Conservation (phyloP, 768 basidiomycete species). For the Pleurotus pulmonarius region DNA sequence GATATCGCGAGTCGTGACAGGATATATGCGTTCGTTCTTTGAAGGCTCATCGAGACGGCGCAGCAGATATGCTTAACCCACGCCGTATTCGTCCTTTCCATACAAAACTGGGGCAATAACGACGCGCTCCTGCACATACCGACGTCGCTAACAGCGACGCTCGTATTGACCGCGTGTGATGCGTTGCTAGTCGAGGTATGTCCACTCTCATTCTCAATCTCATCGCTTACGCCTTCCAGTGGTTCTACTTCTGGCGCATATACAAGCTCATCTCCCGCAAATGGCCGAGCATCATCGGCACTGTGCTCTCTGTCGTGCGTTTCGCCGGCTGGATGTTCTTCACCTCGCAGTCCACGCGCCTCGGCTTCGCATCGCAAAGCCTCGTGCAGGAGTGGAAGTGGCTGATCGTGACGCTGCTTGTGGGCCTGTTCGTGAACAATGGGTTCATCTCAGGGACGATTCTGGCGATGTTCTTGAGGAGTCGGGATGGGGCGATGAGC, state of each 20-base stretch:
- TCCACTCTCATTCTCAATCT: not conserved
- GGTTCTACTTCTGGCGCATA: constrained; percentile 5
- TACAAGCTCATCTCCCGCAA: not conserved
- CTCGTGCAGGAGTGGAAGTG: not conserved
- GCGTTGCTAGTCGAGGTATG: not conserved
- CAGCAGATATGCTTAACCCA: not conserved
- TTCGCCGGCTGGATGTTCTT: not conserved
- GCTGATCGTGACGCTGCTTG: not conserved
- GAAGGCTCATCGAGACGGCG: constrained; percentile 4
- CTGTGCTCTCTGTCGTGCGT: not conserved
- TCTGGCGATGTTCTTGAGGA: not conserved
- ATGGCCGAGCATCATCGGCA: not conserved
- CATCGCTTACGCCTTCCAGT: not conserved
- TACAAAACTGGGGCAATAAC: constrained; percentile 1
- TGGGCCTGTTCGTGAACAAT: not conserved
- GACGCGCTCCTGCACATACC: not conserved
- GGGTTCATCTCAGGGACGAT: not conserved
- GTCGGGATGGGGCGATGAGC: not conserved
- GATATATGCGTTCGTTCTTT: not conserved
- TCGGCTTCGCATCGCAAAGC: not conserved
- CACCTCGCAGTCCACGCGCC: not conserved
- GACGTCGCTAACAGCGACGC: not conserved
- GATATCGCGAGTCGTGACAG: not conserved
- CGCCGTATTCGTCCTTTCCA: not conserved
- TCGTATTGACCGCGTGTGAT: not conserved